Conservation (phyloP, 768 basidiomycete species). For the Pleurotus salmoneostramineus region DNA sequence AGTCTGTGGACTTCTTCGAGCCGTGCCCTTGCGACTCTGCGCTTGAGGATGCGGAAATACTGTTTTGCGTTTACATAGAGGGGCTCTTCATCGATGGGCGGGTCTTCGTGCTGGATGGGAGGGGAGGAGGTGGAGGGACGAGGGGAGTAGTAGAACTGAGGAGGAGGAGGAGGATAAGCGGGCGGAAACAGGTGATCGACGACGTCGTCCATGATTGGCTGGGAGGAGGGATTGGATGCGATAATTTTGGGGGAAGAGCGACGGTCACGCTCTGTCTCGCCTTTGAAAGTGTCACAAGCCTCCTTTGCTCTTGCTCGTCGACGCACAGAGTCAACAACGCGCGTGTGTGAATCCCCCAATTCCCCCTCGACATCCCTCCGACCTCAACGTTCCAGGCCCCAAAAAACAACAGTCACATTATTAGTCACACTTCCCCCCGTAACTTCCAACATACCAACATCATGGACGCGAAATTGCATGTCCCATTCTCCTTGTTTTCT, state of each 20-base stretch:
- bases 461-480: constrained; percentile 31
- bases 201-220: constrained; percentile 53
- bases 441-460: constrained; percentile 18
- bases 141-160: constrained; percentile 14
- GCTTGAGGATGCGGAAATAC: constrained; percentile 97
- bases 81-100: constrained; percentile 86
- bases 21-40: constrained; percentile 84
- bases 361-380: background rate
- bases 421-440: constrained; percentile 14
- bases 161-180: constrained; percentile 53
- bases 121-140: constrained; percentile 12
- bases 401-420: background rate
- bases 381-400: no score
- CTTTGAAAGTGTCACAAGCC: no score
- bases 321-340: background rate
- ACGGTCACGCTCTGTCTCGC: no score
- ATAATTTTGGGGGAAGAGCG: background rate
- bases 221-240: constrained; percentile 9
- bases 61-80: constrained; percentile 99
- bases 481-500: background rate
- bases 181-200: constrained; percentile 61
- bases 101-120: constrained; percentile 17
- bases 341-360: background rate
- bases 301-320: background rate
- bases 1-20: constrained; percentile 93